Conservation (phyloP, 2,329 filamentous ascomycete genomes). For the Lecanicillium sp. region DNA sequence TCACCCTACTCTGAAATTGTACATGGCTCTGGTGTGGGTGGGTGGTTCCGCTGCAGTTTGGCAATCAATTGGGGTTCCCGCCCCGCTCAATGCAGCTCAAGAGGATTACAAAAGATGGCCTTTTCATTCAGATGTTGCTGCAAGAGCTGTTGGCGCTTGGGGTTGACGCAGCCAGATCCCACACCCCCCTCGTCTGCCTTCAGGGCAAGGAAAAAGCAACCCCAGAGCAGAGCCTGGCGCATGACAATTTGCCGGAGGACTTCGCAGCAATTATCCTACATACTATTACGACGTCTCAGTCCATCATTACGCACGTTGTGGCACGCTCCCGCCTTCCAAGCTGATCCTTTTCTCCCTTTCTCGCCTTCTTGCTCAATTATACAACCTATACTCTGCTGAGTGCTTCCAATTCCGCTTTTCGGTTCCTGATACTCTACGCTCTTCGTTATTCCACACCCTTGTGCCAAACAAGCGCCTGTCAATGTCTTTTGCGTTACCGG, state of each 20-base stretch:
- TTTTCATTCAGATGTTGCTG: background rate
- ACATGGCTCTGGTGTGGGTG: no score
- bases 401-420: no score
- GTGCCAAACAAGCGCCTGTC: background rate
- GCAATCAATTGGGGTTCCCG: no score
- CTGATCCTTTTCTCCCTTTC: background rate
- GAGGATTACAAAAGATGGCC: no score
- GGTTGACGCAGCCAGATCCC: conserved; percentile 7
- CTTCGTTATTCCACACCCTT: background rate
- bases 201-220: conserved; percentile 10
- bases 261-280: conserved; percentile 2
- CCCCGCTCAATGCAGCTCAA: no score
- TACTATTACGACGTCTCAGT: conserved; percentile 1
- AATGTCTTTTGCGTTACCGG: no score
- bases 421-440: no score
- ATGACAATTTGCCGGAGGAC: conserved; percentile 2
- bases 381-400: no score
- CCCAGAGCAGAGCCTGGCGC: conserved; percentile 4
- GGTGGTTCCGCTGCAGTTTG: no score
- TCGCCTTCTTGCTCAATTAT: no score
- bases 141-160: background rate
- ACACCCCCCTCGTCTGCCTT: conserved; percentile 3
- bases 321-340: background rate
- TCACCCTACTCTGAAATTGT: no score
- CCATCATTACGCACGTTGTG: conserved; percentile 6